Base-by-base conservation (phyloP, 2,329 filamentous ascomycete species). In the Aureobasidium sp. region DNA sequence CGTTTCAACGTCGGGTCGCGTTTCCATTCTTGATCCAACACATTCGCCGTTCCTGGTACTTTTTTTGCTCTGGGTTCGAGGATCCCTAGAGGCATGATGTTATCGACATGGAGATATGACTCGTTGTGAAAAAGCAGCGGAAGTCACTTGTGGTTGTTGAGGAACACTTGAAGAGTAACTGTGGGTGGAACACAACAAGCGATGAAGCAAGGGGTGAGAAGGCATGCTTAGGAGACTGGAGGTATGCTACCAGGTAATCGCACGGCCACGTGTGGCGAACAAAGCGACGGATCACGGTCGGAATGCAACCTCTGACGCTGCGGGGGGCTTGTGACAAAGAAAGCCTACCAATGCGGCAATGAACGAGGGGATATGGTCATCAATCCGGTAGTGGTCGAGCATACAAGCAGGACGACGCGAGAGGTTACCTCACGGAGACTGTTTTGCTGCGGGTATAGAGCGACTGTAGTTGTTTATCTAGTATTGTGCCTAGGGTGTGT, bases 21-120 rank as follows among this genome's bases (percentile, higher is more conserved):
- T 19, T 65, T 62, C 19, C 61, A 43, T 37, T 68, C 62, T 61
- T 73, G 66, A 61, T 74, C 74, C 33, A 74, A 77, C 69, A 57
- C 25, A 57, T 57, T 57, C 29, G 55, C 31, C 23, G 53, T 45
- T 33, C 89, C 89, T 62, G 90, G 90, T 63, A 93, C 89, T 73
- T 89, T 82, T 67, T 83, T 81, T 65, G 84, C 78, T 69, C 71
- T 78, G 69, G 88, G 82, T 67, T 92, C 84, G 61, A 94, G 79
- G 62, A 95, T 83, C 57, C 89, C 87, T 65, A 94, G 78, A 49
- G 85, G 84, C 86, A 88, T 88, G 31, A 13, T 47, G 42, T 1
- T 29, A 38, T 47, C 42, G 42, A 47, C 42, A 57, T 57, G 17
- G 19, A 33, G 8, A 11, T 45, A 19, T 46, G 19, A 3, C 13